Conservation (phyloP, 2,329 filamentous ascomycete species). For the Talaromyces sp. region DNA sequence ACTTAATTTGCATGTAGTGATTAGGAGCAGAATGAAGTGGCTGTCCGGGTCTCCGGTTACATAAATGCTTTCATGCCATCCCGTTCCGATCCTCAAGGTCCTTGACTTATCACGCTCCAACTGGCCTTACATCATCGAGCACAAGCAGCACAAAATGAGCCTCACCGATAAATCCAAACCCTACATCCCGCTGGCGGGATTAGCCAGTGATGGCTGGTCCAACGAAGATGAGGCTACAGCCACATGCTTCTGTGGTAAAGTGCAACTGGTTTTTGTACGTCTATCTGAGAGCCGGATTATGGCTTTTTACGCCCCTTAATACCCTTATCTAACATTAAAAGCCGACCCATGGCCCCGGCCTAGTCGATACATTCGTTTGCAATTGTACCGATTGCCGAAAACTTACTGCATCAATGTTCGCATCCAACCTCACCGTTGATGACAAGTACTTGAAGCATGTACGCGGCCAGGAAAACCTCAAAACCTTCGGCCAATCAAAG, state of each 20-base stretch:
- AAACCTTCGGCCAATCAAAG: constrained; percentile 45
- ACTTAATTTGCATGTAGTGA: not conserved
- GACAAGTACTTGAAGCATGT: constrained; percentile 50
- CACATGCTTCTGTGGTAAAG: constrained; percentile 18
- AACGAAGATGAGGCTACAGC: constrained; percentile 11
- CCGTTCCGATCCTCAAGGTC: not conserved
- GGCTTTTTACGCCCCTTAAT: not conserved
- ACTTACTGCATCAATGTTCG: constrained; percentile 62
- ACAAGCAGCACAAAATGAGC: not conserved
- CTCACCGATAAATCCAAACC: not conserved
- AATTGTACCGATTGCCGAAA: constrained; percentile 64
- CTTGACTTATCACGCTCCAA: not conserved
- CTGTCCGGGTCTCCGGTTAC: not conserved
- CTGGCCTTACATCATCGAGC: not conserved
- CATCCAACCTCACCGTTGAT: constrained; percentile 56
- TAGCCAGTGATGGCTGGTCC: constrained; percentile 1
- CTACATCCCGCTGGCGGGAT: not conserved
- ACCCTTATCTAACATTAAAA: not conserved
- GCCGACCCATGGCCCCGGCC: constrained; percentile 10
- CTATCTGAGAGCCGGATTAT: not conserved
- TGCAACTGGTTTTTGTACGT: constrained; percentile 17
- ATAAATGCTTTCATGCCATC: not conserved
- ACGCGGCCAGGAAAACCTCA: constrained; percentile 55
- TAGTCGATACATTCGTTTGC: constrained; percentile 57
- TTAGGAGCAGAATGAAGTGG: not conserved